Evolutionary conservation across 495 filamentous ascomycete species (phyloP), one percentile per base, ranked within the genome.

Genomic region (Cairneyella variabilis): DNA sequence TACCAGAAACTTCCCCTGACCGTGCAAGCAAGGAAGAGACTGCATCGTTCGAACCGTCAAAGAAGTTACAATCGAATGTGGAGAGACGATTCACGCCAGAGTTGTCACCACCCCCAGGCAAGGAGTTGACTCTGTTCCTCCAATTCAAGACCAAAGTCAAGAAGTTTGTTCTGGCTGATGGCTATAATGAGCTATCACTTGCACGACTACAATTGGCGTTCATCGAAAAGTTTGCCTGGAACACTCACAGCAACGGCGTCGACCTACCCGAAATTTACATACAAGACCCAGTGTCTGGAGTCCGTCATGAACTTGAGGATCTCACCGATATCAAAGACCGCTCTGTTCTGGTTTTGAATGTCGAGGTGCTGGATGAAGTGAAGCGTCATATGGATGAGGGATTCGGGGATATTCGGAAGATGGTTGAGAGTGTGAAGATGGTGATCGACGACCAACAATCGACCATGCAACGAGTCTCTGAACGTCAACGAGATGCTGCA

Each of bases 201-300:
- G 89, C 88, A 9, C 80, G 90, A 10, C 70, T 98, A 51, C 93
- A 97, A 63, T 78, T 97, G 27, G 91, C 92, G n/a, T 98, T 98
- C 66, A 98, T 98, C 59, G 95, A 97, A 58, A 97, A 97, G 61
- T 98, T 98, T 62, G 90, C 91, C 6, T 98, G 95, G 90, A 97
- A 93, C 59, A 95, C 91, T 1, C 92, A 96, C 58, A 88, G 84
- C 60, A 92, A 97, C 64, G 93, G 95, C 20, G 83, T 82, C 11
- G 93, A 98, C 62, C 74, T 98, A 25, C 93, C 93, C 0, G 93
- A 97, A 61, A 96, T 98, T 25, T 96, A 97, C 67, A 91, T 98
- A 34, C 95, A 98, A 68, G 93, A 98, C 66, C 83, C 92, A 5
- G 78, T 96, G 10, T 96, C 91, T 8, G 95, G 93, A 3, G 88